phyloP scores from a whole-genome alignment of 192 early-diverging fungal genomes.

The Lunasporangiospora selenospora region DNA sequence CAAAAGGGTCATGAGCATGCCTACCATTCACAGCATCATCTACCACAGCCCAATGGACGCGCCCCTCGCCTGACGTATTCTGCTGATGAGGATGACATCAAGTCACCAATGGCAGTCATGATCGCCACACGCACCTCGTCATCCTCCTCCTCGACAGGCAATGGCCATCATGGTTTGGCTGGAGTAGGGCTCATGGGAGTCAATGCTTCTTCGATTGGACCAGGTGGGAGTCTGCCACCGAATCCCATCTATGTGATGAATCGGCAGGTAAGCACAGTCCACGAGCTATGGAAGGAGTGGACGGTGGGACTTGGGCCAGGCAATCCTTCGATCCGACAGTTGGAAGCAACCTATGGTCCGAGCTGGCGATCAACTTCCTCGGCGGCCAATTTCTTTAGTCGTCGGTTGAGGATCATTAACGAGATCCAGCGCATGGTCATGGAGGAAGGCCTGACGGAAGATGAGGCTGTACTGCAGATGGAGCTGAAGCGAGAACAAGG shows the following conservation, averaged over 20 bases:
- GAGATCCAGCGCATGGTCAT: constrained; percentile 33
- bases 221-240: too few relatives aligned
- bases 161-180: too few relatives aligned
- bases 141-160: neutral
- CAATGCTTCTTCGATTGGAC: too few relatives aligned
- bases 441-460: constrained; percentile 25
- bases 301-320: constrained; percentile 34
- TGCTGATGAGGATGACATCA: too few relatives aligned
- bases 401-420: constrained; percentile 32
- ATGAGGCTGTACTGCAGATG: constrained; percentile 25
- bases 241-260: constrained; percentile 35
- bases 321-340: constrained; percentile 28
- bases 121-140: neutral
- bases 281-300: constrained; percentile 43
- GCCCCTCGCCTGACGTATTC: too few relatives aligned
- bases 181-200: too few relatives aligned
- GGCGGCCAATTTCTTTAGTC: constrained; percentile 36
- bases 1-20: too few relatives aligned
- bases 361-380: constrained; percentile 36
- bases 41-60: too few relatives aligned
- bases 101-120: neutral
- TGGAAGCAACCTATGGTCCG: constrained; percentile 30
- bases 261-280: constrained; percentile 31
- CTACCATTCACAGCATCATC: too few relatives aligned
- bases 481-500: constrained; percentile 29